These are phyloP conservation scores for Myochromella boudieri DNA, from an alignment of 768 basidiomycete genomes.

Conservation along the genomic window DNA sequence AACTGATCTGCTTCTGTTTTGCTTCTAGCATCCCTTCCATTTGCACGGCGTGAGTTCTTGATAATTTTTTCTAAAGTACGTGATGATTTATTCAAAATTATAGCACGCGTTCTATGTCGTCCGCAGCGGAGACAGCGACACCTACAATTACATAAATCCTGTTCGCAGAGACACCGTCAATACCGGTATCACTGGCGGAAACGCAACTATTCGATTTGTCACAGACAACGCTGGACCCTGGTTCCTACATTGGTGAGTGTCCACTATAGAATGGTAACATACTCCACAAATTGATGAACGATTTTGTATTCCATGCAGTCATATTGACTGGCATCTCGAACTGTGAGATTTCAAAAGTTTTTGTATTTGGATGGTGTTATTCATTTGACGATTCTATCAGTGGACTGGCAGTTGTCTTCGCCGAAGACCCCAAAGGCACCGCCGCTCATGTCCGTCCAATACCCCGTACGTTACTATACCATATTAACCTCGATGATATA, in stretches of 20 bases:
- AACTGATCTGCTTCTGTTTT: not conserved
- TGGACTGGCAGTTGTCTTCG: slow-evolving; percentile 33
- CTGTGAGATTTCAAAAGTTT: slow-evolving; percentile 21
- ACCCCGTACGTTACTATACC: slow-evolving; percentile 18
- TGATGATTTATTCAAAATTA: not conserved
- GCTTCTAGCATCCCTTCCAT: slow-evolving; percentile 15
- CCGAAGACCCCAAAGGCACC: slow-evolving; percentile 27
- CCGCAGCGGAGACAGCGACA: slow-evolving; percentile 27
- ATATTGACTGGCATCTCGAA: slow-evolving; percentile 40
- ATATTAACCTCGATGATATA: not conserved
- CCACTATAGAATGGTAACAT: not conserved
- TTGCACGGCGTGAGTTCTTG: slow-evolving; percentile 10
- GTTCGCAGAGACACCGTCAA: slow-evolving; percentile 52
- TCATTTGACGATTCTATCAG: slow-evolving; percentile 1
- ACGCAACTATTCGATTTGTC: slow-evolving; percentile 33
- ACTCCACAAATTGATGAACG: not conserved
- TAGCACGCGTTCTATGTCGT: slow-evolving; percentile 34
- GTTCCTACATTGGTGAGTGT: slow-evolving; percentile 25
- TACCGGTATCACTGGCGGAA: slow-evolving; percentile 27
- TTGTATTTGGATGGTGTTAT: not conserved
- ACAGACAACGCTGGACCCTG: slow-evolving; percentile 14
- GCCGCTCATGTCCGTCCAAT: slow-evolving; percentile 12
- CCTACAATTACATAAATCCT: slow-evolving; percentile 23
- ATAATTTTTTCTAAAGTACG: not conserved
- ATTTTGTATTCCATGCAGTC: slow-evolving; percentile 15